phyloP scores from a whole-genome alignment of 2,329 filamentous ascomycete genomes.

The Diaporthe capsici region DNA sequence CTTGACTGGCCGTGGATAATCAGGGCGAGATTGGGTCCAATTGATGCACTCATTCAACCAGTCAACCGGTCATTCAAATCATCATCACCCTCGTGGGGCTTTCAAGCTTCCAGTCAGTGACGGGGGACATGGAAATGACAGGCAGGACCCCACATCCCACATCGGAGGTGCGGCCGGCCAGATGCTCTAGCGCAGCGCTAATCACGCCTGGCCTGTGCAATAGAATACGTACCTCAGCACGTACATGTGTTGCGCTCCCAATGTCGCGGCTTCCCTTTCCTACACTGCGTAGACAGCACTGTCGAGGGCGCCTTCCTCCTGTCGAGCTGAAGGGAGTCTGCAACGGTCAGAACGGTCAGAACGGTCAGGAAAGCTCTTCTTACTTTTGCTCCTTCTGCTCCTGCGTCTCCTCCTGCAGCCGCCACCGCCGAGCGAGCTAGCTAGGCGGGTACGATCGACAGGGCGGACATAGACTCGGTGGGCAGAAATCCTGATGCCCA shows the following conservation, averaged over 20 bases:
- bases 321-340: background rate
- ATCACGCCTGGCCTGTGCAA: background rate
- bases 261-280: background rate
- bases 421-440: background rate
- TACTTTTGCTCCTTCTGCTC: background rate
- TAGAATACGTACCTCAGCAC: slow-evolving; percentile 6
- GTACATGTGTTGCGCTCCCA: background rate
- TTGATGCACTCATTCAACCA: background rate
- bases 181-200: slow-evolving; percentile 11
- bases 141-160: slow-evolving; percentile 8
- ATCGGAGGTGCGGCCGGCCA: slow-evolving; percentile 14
- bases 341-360: slow-evolving; percentile 1
- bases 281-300: background rate
- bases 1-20: background rate
- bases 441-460: slow-evolving; percentile 7
- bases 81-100: background rate
- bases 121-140: background rate
- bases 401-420: background rate
- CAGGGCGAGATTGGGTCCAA: background rate
- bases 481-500: background rate
- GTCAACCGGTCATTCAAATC: background rate
- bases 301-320: background rate
- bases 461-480: background rate
- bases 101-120: background rate
- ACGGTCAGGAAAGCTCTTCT: background rate